Conservation (phyloP, 352 stramenopile genomes). For the Phytophthora cactorum region DNA sequence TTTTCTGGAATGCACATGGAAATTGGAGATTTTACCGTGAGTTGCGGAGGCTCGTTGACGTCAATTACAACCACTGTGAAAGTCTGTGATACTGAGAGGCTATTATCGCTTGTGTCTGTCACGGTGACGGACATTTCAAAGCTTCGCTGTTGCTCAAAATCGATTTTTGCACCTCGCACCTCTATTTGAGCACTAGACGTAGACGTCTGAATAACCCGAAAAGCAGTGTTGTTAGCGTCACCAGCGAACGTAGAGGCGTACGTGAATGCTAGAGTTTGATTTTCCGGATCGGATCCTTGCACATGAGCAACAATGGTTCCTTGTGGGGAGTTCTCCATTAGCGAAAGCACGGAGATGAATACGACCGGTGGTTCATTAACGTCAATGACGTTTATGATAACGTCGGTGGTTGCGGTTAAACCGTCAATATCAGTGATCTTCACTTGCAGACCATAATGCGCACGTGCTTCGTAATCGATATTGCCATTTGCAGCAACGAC, state of each 20-base stretch:
- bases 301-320: constrained; percentile 51
- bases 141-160: constrained; percentile 45
- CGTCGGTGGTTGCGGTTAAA: constrained; percentile 13
- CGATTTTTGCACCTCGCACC: constrained; percentile 35
- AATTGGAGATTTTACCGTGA: constrained; percentile 7
- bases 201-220: constrained; percentile 47
- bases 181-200: constrained; percentile 51
- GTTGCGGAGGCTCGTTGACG: constrained; percentile 28
- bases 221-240: constrained; percentile 30
- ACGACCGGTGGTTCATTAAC: constrained; percentile 27
- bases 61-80: constrained; percentile 22
- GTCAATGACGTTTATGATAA: constrained; percentile 31
- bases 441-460: constrained; percentile 17
- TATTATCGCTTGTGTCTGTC: constrained; percentile 36
- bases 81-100: constrained; percentile 26
- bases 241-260: constrained; percentile 36
- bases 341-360: constrained; percentile 9
- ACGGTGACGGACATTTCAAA: constrained; percentile 54
- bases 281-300: constrained; percentile 56
- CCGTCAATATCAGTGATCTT: constrained; percentile 23
- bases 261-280: constrained; percentile 47
- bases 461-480: constrained; percentile 26
- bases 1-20: constrained; percentile 28
- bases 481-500: constrained; percentile 20
- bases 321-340: constrained; percentile 51